Conservation (phyloP, 495 filamentous ascomycete genomes). For the Lophiostoma macrostomum region DNA sequence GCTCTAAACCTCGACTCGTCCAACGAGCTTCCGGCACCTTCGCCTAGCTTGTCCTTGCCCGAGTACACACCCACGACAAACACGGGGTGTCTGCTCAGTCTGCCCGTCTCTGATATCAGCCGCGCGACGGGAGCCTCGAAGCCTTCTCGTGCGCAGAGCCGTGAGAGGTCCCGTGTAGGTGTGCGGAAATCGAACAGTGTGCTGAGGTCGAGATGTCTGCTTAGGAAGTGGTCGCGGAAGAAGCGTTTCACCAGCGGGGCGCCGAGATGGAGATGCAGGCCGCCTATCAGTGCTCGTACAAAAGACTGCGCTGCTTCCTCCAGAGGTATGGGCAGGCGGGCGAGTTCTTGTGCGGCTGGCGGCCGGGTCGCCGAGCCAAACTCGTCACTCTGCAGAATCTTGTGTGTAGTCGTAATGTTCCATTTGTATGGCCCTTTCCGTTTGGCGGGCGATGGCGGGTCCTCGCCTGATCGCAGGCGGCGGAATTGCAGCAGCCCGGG, state of each 20-base stretch:
- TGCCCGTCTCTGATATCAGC: conserved; percentile 82
- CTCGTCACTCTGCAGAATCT: conserved; percentile 70
- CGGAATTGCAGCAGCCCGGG: conserved; percentile 86
- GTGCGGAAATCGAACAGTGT: conserved; percentile 77
- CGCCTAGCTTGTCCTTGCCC: conserved; percentile 82
- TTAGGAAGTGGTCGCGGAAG: conserved; percentile 76
- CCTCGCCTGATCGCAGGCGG: conserved; percentile 56
- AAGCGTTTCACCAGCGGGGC: conserved; percentile 70
- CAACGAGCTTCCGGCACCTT: conserved; percentile 72
- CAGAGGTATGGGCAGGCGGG: conserved; percentile 19
- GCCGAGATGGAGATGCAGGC: conserved; percentile 77
- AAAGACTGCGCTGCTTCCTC: conserved; percentile 58
- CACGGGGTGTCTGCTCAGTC: conserved; percentile 75
- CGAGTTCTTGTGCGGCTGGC: conserved; percentile 15
- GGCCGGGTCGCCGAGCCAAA: conserved; percentile 53
- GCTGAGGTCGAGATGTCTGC: conserved; percentile 70
- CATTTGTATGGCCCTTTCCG: conserved; percentile 48
- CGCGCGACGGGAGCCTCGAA: conserved; percentile 86
- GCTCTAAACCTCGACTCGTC: conserved; percentile 74
- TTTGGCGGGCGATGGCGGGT: conserved; percentile 29
- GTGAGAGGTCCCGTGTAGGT: conserved; percentile 74
- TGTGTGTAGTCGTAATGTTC: conserved; percentile 61
- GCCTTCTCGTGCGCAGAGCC: conserved; percentile 79
- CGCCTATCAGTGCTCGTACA: conserved; percentile 75
- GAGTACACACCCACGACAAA: conserved; percentile 94